Evolutionary conservation across 1,284 basidiomycete species (phyloP), one percentile per base, ranked within the genome.

Genomic region (Somion occarium): DNA sequence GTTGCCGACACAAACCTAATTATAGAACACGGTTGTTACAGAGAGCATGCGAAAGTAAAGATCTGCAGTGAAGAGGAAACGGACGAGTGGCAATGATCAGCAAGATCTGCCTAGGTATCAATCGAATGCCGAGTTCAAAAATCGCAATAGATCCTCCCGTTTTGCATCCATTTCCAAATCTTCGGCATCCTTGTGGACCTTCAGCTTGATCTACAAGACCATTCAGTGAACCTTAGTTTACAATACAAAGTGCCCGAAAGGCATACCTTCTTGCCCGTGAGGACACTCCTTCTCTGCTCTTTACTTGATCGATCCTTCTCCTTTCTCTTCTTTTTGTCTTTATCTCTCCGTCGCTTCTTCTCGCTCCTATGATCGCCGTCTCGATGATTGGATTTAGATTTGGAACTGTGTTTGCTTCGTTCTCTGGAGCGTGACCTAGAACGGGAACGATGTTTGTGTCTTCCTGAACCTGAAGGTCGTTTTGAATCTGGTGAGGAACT

Each of bases 91-190:
- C n/a, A 38, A 15, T 7, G 24, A 41, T 13, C 38, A 49, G 30
- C 18, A 12, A 23, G 30, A 34, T 18, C 34, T 18, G 22, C 46
- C 75, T n/a, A n/a, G n/a, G n/a, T 7, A 34, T 34, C 30, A 74
- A 42, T 69, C 73, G 58, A 63, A 79, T 1, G 79, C 69, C 44
- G 79, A 76, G 56, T 82, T 82, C 55, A 82, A 58, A 55, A 81
- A 82, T 55, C 73, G 67, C 19, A 82, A 55, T 45, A 82, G 61
- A 58, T 76, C 69, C 62, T 73, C 61, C 42, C 80, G 69, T 52
- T 80, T 82, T 26, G 69, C 72, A 56, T 82, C 79, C 56, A 78
- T 67, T 59, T 79, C 77, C 45, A 74, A 62, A 53, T 82, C 79
- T 23, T 65, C 73, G 38, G 74, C 75, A 45, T 79, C 75, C 58